Evolutionary conservation across 768 basidiomycete species (phyloP), one percentile per base, ranked within the genome.

Genomic region (Pluteus cervinus): DNA sequence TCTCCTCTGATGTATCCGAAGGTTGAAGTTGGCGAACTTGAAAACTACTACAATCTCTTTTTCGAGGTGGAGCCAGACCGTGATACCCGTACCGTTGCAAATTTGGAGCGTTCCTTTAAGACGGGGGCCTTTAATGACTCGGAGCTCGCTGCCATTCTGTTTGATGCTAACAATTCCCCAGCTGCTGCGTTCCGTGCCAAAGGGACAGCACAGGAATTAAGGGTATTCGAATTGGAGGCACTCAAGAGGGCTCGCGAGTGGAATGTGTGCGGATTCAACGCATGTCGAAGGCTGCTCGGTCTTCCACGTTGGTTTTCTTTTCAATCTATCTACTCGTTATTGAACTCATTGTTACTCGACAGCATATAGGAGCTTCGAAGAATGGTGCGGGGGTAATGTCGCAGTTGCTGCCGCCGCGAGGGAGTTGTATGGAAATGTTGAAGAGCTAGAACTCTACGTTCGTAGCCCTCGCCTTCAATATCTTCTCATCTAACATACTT

Each of bases 361-460:
- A 59, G 55, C 50, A 11, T 48, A 52, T 41, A 47, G 39, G 11
- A 51, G 36, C 20, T 62, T 63, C 40, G 33, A 47, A 26, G 60
- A 61, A 24, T 62, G 62, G 62, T n/a, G n/a, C n/a, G 58, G 56
- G 33, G 42, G 54, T 2, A 41, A 59, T 21, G 44, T 51, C 7
- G 52, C 46, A 7, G 45, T 62, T 30, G 49, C 50, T 6, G 29
- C 18, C 2, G 45, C 52, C 2, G 56, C 58, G 5, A 38, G 46
- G 17, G 37, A 48, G 33, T 40, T 66, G 29, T 67, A 67, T 36
- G 46, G 47, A 9, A 41, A 55, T 29, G 55, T 63, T 29, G 56
- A 65, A 37, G 54, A 57, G 17, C 46, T 66, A 20, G 65, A 66
- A 44, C 48, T 66, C 16, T 66, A 65, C 40, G 53, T 58, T n/a